These are phyloP conservation scores for Coemansia sp. DNA, from an alignment of 192 early-diverging fungal genomes.

Conservation along the genomic window DNA sequence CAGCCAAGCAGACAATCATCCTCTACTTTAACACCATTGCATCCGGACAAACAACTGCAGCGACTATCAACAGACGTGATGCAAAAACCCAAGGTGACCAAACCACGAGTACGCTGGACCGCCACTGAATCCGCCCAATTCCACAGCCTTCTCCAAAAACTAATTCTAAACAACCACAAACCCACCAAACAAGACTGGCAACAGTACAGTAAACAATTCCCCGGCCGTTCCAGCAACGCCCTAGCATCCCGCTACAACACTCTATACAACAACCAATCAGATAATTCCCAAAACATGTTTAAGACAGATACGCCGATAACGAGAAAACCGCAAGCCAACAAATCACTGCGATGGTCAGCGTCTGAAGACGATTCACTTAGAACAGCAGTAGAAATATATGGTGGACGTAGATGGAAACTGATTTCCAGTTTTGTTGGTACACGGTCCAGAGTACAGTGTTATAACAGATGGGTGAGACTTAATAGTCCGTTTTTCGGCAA, in stretches of 20 bases:
- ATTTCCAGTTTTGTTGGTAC: slow-evolving; percentile 31
- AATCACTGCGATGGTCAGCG: slow-evolving; percentile 12
- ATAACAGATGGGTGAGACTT: slow-evolving; percentile 18
- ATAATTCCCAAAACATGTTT: not conserved
- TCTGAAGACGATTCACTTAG: slow-evolving; percentile 37
- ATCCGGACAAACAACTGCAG: too few species aligned
- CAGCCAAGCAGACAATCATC: too few species aligned
- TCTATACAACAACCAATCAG: not conserved
- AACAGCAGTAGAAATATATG: slow-evolving; percentile 34
- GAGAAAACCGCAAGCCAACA: not conserved
- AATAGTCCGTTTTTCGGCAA: slow-evolving; percentile 15
- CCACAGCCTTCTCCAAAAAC: not conserved
- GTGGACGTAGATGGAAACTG: slow-evolving; percentile 16
- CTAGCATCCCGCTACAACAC: not conserved
- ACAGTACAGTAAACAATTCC: not conserved
- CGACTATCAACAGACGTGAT: too few species aligned
- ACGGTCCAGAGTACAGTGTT: slow-evolving; percentile 19
- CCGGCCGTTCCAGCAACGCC: not conserved
- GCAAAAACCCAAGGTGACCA: too few species aligned
- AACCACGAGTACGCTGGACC: slow-evolving; percentile 2
- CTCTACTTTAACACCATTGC: too few species aligned
- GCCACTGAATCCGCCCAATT: not conserved
- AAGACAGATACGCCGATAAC: not conserved
- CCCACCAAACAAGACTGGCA: not conserved
- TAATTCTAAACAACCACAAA: not conserved